phyloP scores from a whole-genome alignment of 148 eudicot species.

The Diospyros kaki region DNA sequence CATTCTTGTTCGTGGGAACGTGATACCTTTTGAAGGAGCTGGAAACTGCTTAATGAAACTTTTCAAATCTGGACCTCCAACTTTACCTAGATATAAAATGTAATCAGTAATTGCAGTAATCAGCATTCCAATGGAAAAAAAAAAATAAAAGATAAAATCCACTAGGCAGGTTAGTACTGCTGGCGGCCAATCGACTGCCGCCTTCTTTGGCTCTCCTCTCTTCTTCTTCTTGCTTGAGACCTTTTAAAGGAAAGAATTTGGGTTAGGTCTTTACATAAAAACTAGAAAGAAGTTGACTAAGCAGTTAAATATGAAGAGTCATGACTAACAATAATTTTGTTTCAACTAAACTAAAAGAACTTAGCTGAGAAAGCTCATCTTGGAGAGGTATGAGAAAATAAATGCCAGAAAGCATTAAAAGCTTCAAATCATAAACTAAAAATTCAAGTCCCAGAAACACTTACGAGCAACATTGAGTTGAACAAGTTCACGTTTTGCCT shows the following conservation, averaged over 20 bases:
- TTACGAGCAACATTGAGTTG: slow-evolving; percentile 81
- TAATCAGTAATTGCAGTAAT: neutral
- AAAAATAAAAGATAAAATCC: neutral
- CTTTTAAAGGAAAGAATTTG: slow-evolving; percentile 25
- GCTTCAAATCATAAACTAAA: slow-evolving; percentile 4
- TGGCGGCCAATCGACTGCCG: slow-evolving; percentile 22
- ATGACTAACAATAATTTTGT: neutral
- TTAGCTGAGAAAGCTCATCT: no score
- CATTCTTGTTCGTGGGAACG: neutral
- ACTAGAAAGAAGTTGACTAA: neutral
- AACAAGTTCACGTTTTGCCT: slow-evolving; percentile 75
- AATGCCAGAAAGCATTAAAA: slow-evolving; percentile 7
- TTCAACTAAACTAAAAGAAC: neutral
- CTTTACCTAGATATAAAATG: slow-evolving; percentile 48
- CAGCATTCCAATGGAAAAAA: neutral
- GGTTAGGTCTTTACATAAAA: neutral
- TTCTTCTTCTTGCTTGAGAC: slow-evolving; percentile 88
- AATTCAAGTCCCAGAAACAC: slow-evolving; percentile 26
- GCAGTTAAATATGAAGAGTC: neutral
- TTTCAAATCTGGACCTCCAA: slow-evolving; percentile 73
- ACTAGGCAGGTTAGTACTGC: slow-evolving; percentile 38
- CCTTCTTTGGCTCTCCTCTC: slow-evolving; percentile 61
- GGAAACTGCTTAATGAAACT: slow-evolving; percentile 77
- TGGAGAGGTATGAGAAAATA: neutral
- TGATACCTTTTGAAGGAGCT: slow-evolving; percentile 55